A percentile compares a stretch with the other conserved stretches of the same genome.
Evolutionary conservation across 2,329 filamentous ascomycete species (phyloP).

Genomic region (Paraphoma sp.): DNA sequence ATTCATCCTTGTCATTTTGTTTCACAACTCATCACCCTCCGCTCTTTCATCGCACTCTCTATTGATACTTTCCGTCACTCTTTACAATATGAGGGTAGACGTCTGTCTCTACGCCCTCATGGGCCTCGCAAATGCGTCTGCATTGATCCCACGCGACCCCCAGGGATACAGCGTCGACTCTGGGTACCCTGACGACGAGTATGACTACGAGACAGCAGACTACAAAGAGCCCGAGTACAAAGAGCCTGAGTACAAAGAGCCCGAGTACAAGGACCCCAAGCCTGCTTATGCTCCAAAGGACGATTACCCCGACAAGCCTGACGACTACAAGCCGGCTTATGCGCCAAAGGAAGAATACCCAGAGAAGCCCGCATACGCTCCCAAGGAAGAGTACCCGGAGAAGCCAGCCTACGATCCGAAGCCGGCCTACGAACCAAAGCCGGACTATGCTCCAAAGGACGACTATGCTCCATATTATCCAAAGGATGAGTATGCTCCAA

Average conservation of each 20-base stretch:
- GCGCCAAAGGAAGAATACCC: background rate
- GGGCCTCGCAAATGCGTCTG: constrained; percentile 25
- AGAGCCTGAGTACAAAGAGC: constrained; percentile 1
- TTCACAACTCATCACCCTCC: constrained; percentile 18
- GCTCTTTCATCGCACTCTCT: constrained; percentile 26
- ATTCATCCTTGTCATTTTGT: constrained; percentile 26
- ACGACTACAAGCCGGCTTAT: background rate
- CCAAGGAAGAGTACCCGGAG: background rate
- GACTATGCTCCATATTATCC: background rate
- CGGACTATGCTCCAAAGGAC: background rate
- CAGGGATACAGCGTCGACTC: background rate
- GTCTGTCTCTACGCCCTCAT: constrained; percentile 19
- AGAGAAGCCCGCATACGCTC: background rate
- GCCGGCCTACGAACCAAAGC: background rate
- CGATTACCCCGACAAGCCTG: background rate
- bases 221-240: background rate
- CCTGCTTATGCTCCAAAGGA: background rate
- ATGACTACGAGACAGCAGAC: background rate
- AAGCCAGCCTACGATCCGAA: background rate
- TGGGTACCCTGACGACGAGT: background rate
- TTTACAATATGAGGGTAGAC: constrained; percentile 30
- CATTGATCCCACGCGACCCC: constrained; percentile 10
- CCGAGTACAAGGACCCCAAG: background rate
- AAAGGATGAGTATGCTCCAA: background rate
- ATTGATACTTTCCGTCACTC: constrained; percentile 20